Evolutionary conservation across 106 monocot genomes (phyloP).

Genomic region (Dioscorea zingiberensis): DNA sequence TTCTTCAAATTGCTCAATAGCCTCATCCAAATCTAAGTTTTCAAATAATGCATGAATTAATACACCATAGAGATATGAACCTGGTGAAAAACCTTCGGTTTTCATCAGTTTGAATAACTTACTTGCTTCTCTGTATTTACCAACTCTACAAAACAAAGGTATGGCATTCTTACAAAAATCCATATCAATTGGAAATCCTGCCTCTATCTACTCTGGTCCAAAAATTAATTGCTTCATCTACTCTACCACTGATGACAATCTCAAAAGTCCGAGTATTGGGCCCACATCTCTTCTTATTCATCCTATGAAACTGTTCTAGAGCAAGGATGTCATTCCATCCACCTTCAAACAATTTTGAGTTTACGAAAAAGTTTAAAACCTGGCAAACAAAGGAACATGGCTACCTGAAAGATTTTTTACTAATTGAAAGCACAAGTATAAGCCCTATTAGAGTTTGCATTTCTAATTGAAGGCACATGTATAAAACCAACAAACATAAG

Average conservation of each 20-base stretch:
- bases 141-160: conserved; percentile 32
- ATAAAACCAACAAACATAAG: no score
- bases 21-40: conserved; percentile 31
- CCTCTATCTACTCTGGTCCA: conserved; percentile 44
- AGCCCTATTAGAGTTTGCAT: no score
- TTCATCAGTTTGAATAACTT: conserved; percentile 49
- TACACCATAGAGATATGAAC: conserved; percentile 14
- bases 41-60: conserved; percentile 35
- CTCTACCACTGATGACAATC: conserved; percentile 32
- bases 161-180: conserved; percentile 27
- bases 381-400: no score
- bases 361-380: no score
- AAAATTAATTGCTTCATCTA: conserved; percentile 38
- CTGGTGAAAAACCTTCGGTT: conserved; percentile 13
- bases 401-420: no score
- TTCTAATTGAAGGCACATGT: no score
- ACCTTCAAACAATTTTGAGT: conserved; percentile 22
- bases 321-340: conserved; percentile 47
- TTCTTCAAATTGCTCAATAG: conserved; percentile 41
- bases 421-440: no score
- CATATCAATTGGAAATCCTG: conserved; percentile 18
- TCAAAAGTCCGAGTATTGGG: conserved; percentile 58
- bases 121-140: conserved; percentile 29
- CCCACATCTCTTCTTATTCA: conserved; percentile 48
- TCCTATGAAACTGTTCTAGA: conserved; percentile 43